Evolutionary conservation across 805 yeast genomes (phyloP).

Genomic region (Candida parachauliodes): DNA sequence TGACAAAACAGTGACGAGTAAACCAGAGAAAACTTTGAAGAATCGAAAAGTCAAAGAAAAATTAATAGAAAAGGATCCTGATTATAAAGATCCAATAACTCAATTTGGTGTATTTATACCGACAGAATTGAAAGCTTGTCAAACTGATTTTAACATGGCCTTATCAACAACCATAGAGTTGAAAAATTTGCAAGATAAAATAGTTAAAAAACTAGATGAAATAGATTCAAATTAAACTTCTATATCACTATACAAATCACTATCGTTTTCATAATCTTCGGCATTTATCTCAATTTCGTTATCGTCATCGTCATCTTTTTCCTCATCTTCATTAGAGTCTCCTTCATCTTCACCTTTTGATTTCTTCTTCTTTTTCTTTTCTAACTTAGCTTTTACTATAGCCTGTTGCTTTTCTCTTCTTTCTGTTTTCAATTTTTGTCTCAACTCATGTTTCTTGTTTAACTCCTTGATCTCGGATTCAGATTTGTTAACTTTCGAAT

Average conservation of each 20-base stretch:
- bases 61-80: slow-evolving; percentile 1
- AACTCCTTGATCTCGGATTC: slow-evolving; percentile 55
- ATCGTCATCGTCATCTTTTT: slow-evolving; percentile 16
- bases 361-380: slow-evolving; percentile 68
- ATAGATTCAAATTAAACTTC: slow-evolving; percentile 15
- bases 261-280: slow-evolving; percentile 48
- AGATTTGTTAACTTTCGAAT: slow-evolving; percentile 63
- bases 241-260: slow-evolving; percentile 42
- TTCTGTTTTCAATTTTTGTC: slow-evolving; percentile 58
- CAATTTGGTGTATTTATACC: slow-evolving; percentile 50
- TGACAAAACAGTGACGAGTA: slow-evolving; percentile 7
- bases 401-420: slow-evolving; percentile 77
- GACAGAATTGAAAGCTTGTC: slow-evolving; percentile 34
- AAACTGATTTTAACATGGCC: slow-evolving; percentile 31
- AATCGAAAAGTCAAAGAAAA: slow-evolving; percentile 9
- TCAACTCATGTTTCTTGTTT: slow-evolving; percentile 64
- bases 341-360: slow-evolving; percentile 38
- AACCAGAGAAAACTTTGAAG: slow-evolving; percentile 2
- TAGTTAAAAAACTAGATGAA: slow-evolving; percentile 17
- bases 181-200: slow-evolving; percentile 18
- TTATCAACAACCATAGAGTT: slow-evolving; percentile 21
- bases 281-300: slow-evolving; percentile 38
- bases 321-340: slow-evolving; percentile 19
- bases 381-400: slow-evolving; percentile 72
- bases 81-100: slow-evolving; percentile 30